Evolutionary conservation across 140 eudicot species (phyloP).

Genomic region (Oenanthe javanica): DNA sequence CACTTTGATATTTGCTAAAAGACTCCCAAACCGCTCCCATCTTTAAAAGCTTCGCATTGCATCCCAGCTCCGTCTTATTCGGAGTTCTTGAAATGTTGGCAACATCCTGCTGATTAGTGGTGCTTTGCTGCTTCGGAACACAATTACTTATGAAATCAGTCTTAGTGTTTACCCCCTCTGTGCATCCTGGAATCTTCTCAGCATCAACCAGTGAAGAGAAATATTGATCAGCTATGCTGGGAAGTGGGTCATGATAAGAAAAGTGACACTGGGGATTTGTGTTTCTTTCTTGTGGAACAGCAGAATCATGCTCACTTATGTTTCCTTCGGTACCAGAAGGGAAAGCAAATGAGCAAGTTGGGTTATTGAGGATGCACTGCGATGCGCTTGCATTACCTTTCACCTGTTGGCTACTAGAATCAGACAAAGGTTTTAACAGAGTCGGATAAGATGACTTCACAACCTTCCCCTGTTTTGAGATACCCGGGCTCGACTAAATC

Average conservation of each 20-base stretch:
- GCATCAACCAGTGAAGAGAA: background rate
- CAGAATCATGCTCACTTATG: background rate
- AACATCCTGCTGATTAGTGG: constrained; percentile 2
- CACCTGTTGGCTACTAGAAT: constrained; percentile 5
- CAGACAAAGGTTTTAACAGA: constrained; percentile 2
- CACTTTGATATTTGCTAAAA: constrained; percentile 1
- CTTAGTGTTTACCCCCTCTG: background rate
- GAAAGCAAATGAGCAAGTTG: constrained; percentile 3
- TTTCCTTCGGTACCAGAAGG: constrained; percentile 2
- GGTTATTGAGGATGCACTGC: constrained; percentile 9
- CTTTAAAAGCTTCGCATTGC: constrained; percentile 6
- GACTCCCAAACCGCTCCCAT: background rate
- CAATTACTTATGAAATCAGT: constrained; percentile 10
- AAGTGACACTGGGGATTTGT: constrained; percentile 4
- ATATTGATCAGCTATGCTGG: background rate
- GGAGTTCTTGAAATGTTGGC: background rate
- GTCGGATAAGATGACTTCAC: constrained; percentile 4
- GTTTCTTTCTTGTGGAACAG: background rate
- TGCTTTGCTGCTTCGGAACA: background rate
- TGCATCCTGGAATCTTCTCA: background rate
- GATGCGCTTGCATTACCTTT: background rate
- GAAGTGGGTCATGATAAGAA: background rate
- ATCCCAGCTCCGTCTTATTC: background rate
- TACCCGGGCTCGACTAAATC: constrained; percentile 12
- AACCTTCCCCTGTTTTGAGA: constrained; percentile 21